Percentiles rank a stretch among this genome's conserved stretches.
Conservation (phyloP, 768 basidiomycete genomes). For the Lactarius hengduanensis region DNA sequence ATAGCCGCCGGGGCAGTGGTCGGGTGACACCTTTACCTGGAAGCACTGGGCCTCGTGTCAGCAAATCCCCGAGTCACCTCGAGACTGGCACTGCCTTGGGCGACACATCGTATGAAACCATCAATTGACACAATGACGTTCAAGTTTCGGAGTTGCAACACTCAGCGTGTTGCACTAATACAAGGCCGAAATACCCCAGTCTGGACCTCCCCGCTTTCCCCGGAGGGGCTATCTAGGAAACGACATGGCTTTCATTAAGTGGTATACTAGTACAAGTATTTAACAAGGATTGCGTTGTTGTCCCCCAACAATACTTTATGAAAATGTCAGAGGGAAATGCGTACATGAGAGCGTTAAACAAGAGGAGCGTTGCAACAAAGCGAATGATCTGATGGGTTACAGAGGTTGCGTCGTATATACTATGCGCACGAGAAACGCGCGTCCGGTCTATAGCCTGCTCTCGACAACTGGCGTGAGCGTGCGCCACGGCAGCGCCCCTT, state of each 20-base stretch:
- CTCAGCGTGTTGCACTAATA: no score
- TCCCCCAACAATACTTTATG: not conserved
- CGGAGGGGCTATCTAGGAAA: not conserved
- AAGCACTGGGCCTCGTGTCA: no score
- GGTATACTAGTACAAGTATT: not conserved
- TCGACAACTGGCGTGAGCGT: conserved; percentile 47
- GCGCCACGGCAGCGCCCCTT: conserved; percentile 64
- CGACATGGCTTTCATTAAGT: not conserved
- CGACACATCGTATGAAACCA: no score
- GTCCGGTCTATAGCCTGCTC: conserved; percentile 44
- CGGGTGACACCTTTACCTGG: no score
- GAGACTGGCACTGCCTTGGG: no score
- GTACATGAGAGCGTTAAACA: not conserved
- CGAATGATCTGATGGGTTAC: not conserved
- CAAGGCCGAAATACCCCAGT: no score
- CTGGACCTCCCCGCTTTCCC: no score
- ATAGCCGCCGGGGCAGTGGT: no score
- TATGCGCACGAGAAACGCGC: no score
- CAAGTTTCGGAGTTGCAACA: no score
- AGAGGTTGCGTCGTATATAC: not conserved
- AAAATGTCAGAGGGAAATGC: not conserved
- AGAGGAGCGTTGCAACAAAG: not conserved
- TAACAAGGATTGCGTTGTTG: not conserved
- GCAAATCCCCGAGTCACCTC: no score
- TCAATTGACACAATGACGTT: no score